phyloP scores from a whole-genome alignment of 2,329 filamentous ascomycete species.

The Tothia fuscella region DNA sequence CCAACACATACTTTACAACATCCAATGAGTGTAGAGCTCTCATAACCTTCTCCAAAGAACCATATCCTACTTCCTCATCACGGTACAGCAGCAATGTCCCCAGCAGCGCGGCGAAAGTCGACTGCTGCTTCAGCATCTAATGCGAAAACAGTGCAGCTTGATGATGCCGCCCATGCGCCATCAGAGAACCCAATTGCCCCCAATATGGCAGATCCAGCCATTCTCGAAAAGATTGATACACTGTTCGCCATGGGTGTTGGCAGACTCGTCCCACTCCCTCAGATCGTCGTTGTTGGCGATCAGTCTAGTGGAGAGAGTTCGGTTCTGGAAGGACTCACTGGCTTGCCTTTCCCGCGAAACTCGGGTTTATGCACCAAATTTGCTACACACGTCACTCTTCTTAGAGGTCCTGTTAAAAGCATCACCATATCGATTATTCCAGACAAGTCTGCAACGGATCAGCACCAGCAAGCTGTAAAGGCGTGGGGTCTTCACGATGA shows the following conservation, averaged over 20 bases:
- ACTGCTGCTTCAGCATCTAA: no score
- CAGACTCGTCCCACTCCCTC: conserved; percentile 19
- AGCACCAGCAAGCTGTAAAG: background rate
- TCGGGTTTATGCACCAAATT: conserved; percentile 13
- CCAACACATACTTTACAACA: no score
- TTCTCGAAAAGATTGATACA: conserved; percentile 20
- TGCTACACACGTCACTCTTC: conserved; percentile 13
- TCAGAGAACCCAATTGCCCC: no score
- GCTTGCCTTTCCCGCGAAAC: conserved; percentile 13
- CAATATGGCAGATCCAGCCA: background rate
- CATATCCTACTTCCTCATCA: no score
- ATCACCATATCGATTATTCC: conserved; percentile 12
- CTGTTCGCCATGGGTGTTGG: conserved; percentile 25
- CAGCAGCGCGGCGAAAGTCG: no score
- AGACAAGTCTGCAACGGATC: conserved; percentile 17
- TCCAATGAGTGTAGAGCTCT: no score
- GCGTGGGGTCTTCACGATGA: background rate
- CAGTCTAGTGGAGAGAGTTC: conserved; percentile 17
- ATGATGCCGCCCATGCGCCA: no score
- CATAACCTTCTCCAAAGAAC: no score
- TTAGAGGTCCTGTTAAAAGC: conserved; percentile 22
- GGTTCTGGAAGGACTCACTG: conserved; percentile 13
- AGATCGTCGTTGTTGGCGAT: conserved; percentile 17
- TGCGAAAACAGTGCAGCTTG: no score
- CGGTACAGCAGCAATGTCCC: no score